Conservation (phyloP, 805 yeast species). For the Lachancea mirantina region DNA sequence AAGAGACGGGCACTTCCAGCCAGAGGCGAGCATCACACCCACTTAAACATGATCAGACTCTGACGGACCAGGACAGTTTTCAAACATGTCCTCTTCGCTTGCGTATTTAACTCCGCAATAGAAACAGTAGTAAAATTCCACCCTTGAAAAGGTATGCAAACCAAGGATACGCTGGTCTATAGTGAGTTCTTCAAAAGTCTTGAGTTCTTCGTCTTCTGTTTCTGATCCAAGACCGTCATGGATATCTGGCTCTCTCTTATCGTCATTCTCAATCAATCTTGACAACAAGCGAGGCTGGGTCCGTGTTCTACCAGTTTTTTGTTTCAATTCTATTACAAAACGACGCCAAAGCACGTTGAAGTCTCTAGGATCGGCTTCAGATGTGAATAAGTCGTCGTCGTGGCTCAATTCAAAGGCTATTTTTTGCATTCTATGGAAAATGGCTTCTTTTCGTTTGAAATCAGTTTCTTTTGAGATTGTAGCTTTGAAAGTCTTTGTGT, state of each 20-base stretch:
- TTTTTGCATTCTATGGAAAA: slow-evolving; percentile 33
- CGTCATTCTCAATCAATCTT: neutral
- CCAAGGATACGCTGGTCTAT: slow-evolving; percentile 27
- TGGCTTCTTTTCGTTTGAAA: too few species aligned
- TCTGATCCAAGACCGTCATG: neutral
- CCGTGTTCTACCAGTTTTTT: neutral
- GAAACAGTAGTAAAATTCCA: slow-evolving; percentile 39
- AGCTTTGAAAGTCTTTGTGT: slow-evolving; percentile 8
- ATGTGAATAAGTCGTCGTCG: slow-evolving; percentile 26
- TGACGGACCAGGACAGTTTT: slow-evolving; percentile 43
- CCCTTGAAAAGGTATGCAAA: slow-evolving; percentile 36
- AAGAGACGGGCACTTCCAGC: too few species aligned
- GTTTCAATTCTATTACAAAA: slow-evolving; percentile 20
- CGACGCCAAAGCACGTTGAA: slow-evolving; percentile 40
- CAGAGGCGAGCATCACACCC: too few species aligned
- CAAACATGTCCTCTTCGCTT: slow-evolving; percentile 33
- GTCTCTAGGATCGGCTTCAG: slow-evolving; percentile 25
- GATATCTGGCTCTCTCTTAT: too few species aligned
- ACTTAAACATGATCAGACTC: slow-evolving; percentile 37
- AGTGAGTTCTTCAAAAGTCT: slow-evolving; percentile 23
- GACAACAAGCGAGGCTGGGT: neutral
- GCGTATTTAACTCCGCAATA: slow-evolving; percentile 42
- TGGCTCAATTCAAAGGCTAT: slow-evolving; percentile 38
- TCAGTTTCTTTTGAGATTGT: too few species aligned
- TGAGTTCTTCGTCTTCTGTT: slow-evolving; percentile 29